phyloP scores from a whole-genome alignment of 176 grass and related monocot genomes.

The Neostapfia colusana region DNA sequence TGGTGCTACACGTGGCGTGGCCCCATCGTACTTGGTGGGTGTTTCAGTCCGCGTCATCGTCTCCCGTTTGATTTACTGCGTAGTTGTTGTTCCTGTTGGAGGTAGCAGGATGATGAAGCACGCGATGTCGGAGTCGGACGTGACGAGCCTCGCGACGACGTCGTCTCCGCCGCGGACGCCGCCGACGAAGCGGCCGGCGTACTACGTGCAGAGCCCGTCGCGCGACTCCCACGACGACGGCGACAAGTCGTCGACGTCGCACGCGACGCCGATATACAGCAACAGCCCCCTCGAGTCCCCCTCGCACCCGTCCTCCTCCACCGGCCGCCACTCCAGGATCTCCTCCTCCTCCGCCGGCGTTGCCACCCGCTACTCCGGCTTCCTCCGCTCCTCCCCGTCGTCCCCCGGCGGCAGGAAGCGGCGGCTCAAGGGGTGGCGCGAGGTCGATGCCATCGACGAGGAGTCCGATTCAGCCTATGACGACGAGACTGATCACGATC shows the following conservation, averaged over 20 bases:
- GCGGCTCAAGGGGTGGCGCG: conserved; percentile 61
- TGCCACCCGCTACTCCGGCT: conserved; percentile 79
- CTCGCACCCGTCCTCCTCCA: conserved; percentile 78
- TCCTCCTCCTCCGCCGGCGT: conserved; percentile 42
- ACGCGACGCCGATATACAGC: conserved; percentile 80
- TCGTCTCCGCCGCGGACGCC: conserved; percentile 79
- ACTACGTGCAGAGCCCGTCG: conserved; percentile 93
- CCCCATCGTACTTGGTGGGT: no score
- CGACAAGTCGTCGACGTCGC: conserved; percentile 73
- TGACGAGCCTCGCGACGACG: conserved; percentile 61
- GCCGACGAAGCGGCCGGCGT: conserved; percentile 67
- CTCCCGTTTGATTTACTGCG: no score
- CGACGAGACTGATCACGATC: no score
- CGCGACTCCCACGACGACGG: conserved; percentile 81
- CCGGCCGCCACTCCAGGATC: conserved; percentile 68
- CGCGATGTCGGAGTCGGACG: conserved; percentile 77
- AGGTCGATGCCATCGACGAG: conserved; percentile 65
- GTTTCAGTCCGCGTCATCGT: no score
- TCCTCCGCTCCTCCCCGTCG: conserved; percentile 45
- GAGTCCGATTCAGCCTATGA: conserved; percentile 51
- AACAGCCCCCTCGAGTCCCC: conserved; percentile 87
- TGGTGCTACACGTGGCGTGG: conserved; percentile 17
- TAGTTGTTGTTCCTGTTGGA: no score
- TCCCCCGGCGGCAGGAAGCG: conserved; percentile 33
- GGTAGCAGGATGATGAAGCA: conserved; percentile 83